Percentiles rank a stretch among this genome's conserved stretches.
phyloP scores from a whole-genome alignment of 2,329 filamentous ascomycete species.

The Pseudogymnoascus sp. region DNA sequence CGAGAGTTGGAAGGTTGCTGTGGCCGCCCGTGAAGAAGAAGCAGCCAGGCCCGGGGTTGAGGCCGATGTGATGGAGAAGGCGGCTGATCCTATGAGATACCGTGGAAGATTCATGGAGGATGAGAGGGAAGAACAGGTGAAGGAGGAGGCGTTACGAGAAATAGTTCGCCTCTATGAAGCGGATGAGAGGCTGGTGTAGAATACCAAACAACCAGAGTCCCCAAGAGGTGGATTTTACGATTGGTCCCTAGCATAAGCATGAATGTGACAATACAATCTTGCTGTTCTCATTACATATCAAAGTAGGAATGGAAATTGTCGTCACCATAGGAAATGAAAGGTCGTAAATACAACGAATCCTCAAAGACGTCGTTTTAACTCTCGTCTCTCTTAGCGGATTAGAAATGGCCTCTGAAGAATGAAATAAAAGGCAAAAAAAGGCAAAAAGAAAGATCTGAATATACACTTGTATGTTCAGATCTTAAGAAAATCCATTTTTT shows the following conservation, averaged over 20 bases:
- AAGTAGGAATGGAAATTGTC: too few species aligned
- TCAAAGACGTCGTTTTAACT: not conserved
- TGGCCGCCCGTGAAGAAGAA: not conserved
- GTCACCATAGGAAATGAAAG: not conserved
- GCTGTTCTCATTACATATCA: not conserved
- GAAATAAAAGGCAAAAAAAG: not conserved
- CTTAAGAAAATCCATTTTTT: slow-evolving; percentile 1
- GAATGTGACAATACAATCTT: not conserved
- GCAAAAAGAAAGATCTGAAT: not conserved
- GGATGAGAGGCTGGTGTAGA: not conserved
- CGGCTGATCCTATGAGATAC: not conserved
- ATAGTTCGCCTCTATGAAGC: not conserved
- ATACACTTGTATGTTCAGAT: not conserved
- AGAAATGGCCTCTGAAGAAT: not conserved
- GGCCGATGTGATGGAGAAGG: not conserved
- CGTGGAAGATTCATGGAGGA: not conserved
- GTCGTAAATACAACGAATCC: not conserved
- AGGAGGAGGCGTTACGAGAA: not conserved
- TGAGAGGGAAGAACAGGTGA: not conserved
- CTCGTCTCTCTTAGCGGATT: not conserved
- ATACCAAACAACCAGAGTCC: not conserved
- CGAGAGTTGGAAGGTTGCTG: not conserved
- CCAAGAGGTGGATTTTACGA: not conserved
- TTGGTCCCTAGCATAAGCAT: not conserved
- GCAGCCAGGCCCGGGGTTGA: not conserved